Evolutionary conservation across 2,329 filamentous ascomycete genomes (phyloP).

Genomic region (Claviceps purpurea): DNA sequence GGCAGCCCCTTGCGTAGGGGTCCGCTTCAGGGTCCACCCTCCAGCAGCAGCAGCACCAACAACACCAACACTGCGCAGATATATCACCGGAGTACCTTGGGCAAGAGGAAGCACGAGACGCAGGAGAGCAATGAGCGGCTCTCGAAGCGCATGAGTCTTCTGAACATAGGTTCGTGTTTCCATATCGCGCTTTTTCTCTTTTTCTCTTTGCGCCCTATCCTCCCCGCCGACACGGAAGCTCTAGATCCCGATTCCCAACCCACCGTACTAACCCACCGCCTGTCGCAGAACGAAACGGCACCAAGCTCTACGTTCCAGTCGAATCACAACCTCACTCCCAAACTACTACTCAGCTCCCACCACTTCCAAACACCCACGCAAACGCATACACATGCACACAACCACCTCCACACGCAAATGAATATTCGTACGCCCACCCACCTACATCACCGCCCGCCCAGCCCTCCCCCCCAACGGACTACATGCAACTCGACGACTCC

Average conservation of each 20-base stretch:
- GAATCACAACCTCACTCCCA: conserved; percentile 25
- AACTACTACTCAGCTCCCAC: neutral
- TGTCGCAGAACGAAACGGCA: conserved; percentile 43
- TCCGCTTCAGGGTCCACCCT: conserved; percentile 1
- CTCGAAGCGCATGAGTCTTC: conserved; percentile 67
- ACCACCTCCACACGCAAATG: neutral
- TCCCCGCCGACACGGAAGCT: too few species aligned
- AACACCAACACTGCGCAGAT: too few species aligned
- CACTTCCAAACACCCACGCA: neutral
- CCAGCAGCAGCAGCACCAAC: conserved; percentile 3
- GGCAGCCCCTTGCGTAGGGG: neutral
- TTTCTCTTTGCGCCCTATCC: too few species aligned
- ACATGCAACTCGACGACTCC: conserved; percentile 78
- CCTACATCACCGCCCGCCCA: neutral
- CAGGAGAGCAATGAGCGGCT: conserved; percentile 55
- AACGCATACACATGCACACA: too few species aligned
- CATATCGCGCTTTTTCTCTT: too few species aligned
- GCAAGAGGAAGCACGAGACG: conserved; percentile 48
- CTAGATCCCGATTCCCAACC: neutral
- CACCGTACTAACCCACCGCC: neutral
- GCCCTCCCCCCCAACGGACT: conserved; percentile 30
- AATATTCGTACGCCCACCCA: neutral
- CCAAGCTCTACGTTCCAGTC: conserved; percentile 53
- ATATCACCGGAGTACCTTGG: neutral
- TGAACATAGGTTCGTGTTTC: conserved; percentile 57